Conservation (phyloP, 306 rosid genomes). For the Dicorynia guianensis region DNA sequence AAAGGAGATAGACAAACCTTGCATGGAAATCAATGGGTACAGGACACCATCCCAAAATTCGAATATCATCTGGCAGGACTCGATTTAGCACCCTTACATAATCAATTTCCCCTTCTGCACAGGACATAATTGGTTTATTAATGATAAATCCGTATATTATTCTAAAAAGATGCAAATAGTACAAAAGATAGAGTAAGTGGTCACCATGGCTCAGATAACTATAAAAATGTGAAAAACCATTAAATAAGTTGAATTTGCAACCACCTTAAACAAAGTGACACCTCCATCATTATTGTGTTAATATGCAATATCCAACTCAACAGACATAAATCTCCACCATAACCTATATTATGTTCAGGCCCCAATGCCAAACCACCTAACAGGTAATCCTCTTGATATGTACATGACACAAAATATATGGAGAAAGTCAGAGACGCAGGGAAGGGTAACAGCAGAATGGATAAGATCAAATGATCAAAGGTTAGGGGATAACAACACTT, state of each 20-base stretch:
- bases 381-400: slow-evolving; percentile 25
- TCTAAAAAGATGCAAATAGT: background rate
- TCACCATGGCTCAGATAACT: slow-evolving; percentile 13
- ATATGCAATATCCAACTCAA: slow-evolving; percentile 34
- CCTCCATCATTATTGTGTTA: slow-evolving; percentile 22
- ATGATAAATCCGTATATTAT: slow-evolving; percentile 5
- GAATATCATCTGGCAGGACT: slow-evolving; percentile 84
- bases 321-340: slow-evolving; percentile 21
- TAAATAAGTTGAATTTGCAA: slow-evolving; percentile 26
- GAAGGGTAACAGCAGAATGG: too few species aligned
- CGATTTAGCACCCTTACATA: slow-evolving; percentile 90
- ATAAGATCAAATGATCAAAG: too few species aligned
- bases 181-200: slow-evolving; percentile 16
- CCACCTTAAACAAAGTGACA: slow-evolving; percentile 18
- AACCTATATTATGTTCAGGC: slow-evolving; percentile 10
- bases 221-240: slow-evolving; percentile 13
- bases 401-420: background rate
- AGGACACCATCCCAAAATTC: slow-evolving; percentile 88
- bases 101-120: slow-evolving; percentile 80
- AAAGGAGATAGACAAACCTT: slow-evolving; percentile 64
- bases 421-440: too few species aligned
- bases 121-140: slow-evolving; percentile 29
- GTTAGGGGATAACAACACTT: background rate
- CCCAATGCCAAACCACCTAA: slow-evolving; percentile 20
- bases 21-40: slow-evolving; percentile 87